Percentiles rank a stretch among this genome's conserved stretches.
These are phyloP conservation scores for Besnoitia besnoiti DNA, from an alignment of 169 alveolate genomes.

Conservation along the genomic window DNA sequence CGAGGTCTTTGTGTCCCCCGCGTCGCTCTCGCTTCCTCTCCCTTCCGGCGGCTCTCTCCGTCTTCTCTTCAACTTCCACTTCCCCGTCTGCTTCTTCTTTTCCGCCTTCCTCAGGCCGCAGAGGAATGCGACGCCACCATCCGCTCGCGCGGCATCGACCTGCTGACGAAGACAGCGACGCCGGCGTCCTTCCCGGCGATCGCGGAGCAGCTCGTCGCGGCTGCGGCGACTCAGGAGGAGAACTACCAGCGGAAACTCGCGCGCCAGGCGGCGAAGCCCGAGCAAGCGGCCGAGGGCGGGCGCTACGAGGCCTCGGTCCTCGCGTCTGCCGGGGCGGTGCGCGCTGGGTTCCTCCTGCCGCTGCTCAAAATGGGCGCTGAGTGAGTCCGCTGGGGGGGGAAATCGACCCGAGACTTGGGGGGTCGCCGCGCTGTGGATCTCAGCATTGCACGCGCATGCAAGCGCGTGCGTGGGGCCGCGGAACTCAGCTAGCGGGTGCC, in stretches of 20 bases:
- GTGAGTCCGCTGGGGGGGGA: too few relatives aligned
- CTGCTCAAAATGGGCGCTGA: neutral
- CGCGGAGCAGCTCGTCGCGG: slow-evolving; percentile 36
- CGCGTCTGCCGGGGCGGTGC: neutral
- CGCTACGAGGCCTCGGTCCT: neutral
- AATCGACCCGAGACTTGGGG: too few relatives aligned
- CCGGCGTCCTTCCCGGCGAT: neutral
- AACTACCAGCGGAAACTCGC: neutral
- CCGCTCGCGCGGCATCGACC: slow-evolving; percentile 10
- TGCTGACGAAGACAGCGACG: slow-evolving; percentile 32
- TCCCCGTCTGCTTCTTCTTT: neutral
- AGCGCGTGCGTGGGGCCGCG: too few relatives aligned
- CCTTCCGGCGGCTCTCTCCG: too few relatives aligned
- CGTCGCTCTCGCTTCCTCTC: too few relatives aligned
- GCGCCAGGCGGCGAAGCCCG: neutral
- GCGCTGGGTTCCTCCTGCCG: slow-evolving; percentile 20
- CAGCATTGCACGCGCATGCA: too few relatives aligned
- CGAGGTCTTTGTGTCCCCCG: too few relatives aligned
- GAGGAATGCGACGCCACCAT: slow-evolving; percentile 26
- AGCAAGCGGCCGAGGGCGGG: neutral
- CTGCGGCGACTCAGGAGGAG: neutral
- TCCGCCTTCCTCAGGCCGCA: neutral
- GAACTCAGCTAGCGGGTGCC: too few relatives aligned
- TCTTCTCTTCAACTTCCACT: neutral
- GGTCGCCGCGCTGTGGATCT: too few relatives aligned